Percentiles rank a stretch among this genome's conserved stretches.
These are phyloP conservation scores for Tricholoma sp. DNA, from an alignment of 768 basidiomycete genomes.

Conservation along the genomic window DNA sequence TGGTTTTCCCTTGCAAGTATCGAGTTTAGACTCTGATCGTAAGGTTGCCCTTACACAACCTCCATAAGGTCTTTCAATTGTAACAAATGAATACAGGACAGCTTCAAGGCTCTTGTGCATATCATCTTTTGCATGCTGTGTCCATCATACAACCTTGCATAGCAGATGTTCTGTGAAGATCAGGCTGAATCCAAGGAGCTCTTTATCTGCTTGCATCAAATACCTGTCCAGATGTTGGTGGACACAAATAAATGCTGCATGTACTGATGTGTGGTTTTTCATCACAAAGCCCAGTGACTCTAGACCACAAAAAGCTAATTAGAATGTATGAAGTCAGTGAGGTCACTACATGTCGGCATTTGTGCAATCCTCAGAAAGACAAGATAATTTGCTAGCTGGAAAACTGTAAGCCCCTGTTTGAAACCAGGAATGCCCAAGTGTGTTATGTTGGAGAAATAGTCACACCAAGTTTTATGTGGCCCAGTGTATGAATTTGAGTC, in stretches of 20 bases:
- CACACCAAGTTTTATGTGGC: neutral
- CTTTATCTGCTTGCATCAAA: slow-evolving; percentile 9
- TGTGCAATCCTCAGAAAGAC: slow-evolving; percentile 6
- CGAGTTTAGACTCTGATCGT: too few relatives aligned
- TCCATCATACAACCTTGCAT: slow-evolving; percentile 17
- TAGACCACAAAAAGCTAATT: slow-evolving; percentile 6
- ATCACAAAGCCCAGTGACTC: slow-evolving; percentile 6
- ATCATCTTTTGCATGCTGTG: neutral
- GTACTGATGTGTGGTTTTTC: neutral
- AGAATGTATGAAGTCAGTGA: slow-evolving; percentile 10
- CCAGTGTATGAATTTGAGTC: slow-evolving; percentile 4
- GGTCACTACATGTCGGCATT: neutral
- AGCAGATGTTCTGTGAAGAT: slow-evolving; percentile 17
- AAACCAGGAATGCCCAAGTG: slow-evolving; percentile 1
- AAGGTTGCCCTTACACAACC: too few relatives aligned
- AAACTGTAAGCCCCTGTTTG: slow-evolving; percentile 7
- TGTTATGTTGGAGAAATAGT: neutral
- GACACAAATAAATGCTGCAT: slow-evolving; percentile 8
- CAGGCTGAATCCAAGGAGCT: slow-evolving; percentile 10
- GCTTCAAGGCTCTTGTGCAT: neutral
- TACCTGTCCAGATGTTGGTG: slow-evolving; percentile 5
- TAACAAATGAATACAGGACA: too few relatives aligned
- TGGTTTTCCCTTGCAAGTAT: too few relatives aligned
- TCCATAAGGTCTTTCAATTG: too few relatives aligned
- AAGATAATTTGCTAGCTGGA: slow-evolving; percentile 12